Evolutionary conservation across 139 green algal genomes (phyloP), one percentile per base, ranked within the genome.

Genomic region (Chlamydomonas sp.): DNA sequence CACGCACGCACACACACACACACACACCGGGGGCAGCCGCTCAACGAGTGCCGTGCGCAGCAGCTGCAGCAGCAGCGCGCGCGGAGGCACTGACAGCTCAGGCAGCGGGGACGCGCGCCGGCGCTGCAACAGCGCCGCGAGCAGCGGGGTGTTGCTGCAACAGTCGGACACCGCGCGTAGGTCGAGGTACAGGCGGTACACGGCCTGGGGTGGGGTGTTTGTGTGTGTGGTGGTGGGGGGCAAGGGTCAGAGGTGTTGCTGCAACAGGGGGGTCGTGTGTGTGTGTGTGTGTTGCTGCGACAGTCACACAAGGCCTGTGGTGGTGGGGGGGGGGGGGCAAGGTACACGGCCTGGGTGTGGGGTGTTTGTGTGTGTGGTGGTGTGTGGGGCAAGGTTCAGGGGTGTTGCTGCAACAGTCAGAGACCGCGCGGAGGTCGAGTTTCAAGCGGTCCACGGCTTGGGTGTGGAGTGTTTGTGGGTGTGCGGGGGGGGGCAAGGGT

Each of bases 121-220:
- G 28, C 63, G 31, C 38, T 70, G 63, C 36, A 70, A 28, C 36
- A 70, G 58, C 16, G 20, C 31, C 6, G 63, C 63, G 13, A 70
- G 63, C 35, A 70, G 24, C 16, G 35, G 36, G n/a, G 16, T 22
- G 38, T 70, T 37, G n/a, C 35, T n/a, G 24, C 36, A 70, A 20
- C 35, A 38, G 35, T 57, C 63, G 10, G 38, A 35, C n/a, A 70
- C 36, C 16, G 63, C 35, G 13, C 35, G 35, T 13, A 70, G 37
- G n/a, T 70, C 63, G 5, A 70, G n/a, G 35, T 59, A 58, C 63
- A 70, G 35, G 16, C 63, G 63, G 63, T 70, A 70, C 10, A 58
- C 36, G 24, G 28, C 63, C 38, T 70, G 37, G 6, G 26, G 5
- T 13, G 60, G 31, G 34, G n/a, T n/a, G n/a, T n/a, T n/a, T n/a